Evolutionary conservation across 2,329 filamentous ascomycete species (phyloP).

Genomic region (Lachnellula hyalina): DNA sequence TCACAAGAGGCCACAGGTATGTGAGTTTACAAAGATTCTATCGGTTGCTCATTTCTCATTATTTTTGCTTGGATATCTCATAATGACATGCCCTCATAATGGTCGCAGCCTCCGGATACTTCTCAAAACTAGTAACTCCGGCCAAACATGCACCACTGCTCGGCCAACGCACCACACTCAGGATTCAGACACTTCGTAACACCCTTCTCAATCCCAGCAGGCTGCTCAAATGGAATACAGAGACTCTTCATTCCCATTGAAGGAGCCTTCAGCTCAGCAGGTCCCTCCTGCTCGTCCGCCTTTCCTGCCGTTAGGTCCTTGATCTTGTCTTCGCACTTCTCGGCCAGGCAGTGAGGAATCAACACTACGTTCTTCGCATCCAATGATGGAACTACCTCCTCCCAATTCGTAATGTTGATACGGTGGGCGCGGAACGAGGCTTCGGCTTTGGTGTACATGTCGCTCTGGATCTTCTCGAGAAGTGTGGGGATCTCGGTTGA

Average conservation of each 20-base stretch:
- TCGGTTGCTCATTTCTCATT: too few species aligned
- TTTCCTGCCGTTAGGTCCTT: constrained; percentile 85
- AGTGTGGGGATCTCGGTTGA: constrained; percentile 69
- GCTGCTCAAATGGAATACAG: constrained; percentile 82
- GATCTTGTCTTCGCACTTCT: constrained; percentile 85
- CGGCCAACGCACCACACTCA: constrained; percentile 69
- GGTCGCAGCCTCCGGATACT: too few species aligned
- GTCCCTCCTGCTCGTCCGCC: constrained; percentile 47
- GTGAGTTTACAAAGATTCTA: too few species aligned
- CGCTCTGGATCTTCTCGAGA: constrained; percentile 83
- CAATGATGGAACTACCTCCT: constrained; percentile 82
- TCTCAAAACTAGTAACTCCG: constrained; percentile 41
- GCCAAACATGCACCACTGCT: constrained; percentile 92
- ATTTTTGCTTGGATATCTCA: too few species aligned
- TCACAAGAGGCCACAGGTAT: too few species aligned
- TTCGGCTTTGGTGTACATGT: constrained; percentile 71
- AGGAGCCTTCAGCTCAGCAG: constrained; percentile 47
- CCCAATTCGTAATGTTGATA: constrained; percentile 78
- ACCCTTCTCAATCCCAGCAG: constrained; percentile 68
- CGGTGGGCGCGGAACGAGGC: constrained; percentile 74
- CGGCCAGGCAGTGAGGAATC: constrained; percentile 80
- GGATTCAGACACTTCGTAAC: constrained; percentile 92
- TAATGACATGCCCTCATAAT: too few species aligned
- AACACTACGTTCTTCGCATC: constrained; percentile 90
- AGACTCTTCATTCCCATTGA: constrained; percentile 73